These are phyloP conservation scores for Phytophthora quininea DNA, from an alignment of 352 stramenopile species.

Conservation along the genomic window DNA sequence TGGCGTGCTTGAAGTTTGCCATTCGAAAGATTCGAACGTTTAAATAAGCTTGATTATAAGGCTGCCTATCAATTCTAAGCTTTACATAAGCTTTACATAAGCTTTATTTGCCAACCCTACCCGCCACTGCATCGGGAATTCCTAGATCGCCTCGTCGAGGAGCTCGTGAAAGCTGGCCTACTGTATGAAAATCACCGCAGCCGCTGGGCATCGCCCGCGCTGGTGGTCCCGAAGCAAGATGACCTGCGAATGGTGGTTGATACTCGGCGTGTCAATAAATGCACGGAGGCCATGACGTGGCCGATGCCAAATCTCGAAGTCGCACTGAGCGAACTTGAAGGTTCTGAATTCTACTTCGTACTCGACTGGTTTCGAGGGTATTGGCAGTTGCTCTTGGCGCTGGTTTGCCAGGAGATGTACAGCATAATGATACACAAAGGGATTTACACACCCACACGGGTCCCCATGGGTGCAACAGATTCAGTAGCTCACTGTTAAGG, in stretches of 20 bases:
- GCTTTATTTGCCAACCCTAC: background rate
- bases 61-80: no score
- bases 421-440: conserved; percentile 21
- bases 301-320: conserved; percentile 26
- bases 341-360: conserved; percentile 7
- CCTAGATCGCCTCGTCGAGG: background rate
- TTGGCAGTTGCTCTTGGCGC: conserved; percentile 21
- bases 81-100: no score
- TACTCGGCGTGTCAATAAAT: conserved; percentile 14
- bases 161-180: conserved; percentile 1
- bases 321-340: conserved; percentile 7
- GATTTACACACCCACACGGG: conserved; percentile 17
- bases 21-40: no score
- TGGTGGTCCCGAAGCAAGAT: background rate
- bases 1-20: no score
- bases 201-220: conserved; percentile 6
- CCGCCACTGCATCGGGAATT: background rate
- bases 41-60: no score
- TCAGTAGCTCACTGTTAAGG: conserved; percentile 14
- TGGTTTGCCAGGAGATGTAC: conserved; percentile 10
- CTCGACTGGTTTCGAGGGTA: conserved; percentile 27
- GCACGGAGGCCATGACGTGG: conserved; percentile 24
- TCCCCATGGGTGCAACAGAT: conserved; percentile 24
- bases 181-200: conserved; percentile 1
- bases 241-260: conserved; percentile 27